Conservation (phyloP, 768 basidiomycete species). For the Hericium coralloides region DNA sequence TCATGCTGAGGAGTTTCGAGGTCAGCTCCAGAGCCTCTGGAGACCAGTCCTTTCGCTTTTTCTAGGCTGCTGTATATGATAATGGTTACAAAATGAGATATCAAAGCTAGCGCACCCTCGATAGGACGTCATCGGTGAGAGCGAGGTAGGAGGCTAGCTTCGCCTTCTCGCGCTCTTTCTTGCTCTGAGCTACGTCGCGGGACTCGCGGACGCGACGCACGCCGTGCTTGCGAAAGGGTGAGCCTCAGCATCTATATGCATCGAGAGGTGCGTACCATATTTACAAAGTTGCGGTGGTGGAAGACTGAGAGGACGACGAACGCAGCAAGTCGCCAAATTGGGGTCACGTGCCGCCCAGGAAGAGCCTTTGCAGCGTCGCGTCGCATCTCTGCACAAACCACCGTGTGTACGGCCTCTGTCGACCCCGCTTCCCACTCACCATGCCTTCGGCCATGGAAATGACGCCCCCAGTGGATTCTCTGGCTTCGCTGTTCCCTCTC, state of each 20-base stretch:
- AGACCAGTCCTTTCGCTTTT: slow-evolving; percentile 58
- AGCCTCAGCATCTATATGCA: background rate
- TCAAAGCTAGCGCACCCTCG: slow-evolving; percentile 39
- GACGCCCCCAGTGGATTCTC: slow-evolving; percentile 37
- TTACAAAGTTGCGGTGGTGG: too few relatives aligned
- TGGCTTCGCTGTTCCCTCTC: slow-evolving; percentile 66
- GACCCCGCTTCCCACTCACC: slow-evolving; percentile 9
- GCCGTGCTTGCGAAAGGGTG: slow-evolving; percentile 46
- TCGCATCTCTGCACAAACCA: too few relatives aligned
- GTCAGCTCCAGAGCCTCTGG: slow-evolving; percentile 73
- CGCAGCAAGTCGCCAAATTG: too few relatives aligned
- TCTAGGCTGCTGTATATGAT: slow-evolving; percentile 35
- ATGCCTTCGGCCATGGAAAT: slow-evolving; percentile 44
- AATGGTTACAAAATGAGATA: slow-evolving; percentile 4
- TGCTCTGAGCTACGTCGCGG: slow-evolving; percentile 54
- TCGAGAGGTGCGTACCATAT: too few relatives aligned
- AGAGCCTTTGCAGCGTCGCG: too few relatives aligned
- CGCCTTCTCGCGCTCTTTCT: slow-evolving; percentile 57
- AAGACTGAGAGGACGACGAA: too few relatives aligned
- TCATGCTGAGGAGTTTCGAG: slow-evolving; percentile 59
- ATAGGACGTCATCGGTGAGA: slow-evolving; percentile 53
- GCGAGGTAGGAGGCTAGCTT: slow-evolving; percentile 72
- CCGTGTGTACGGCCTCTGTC: too few relatives aligned
- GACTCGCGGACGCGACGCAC: slow-evolving; percentile 56
- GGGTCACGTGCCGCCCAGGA: too few relatives aligned